Evolutionary conservation across 1,284 basidiomycete genomes (phyloP).

Genomic region (Marasmius fiardii): DNA sequence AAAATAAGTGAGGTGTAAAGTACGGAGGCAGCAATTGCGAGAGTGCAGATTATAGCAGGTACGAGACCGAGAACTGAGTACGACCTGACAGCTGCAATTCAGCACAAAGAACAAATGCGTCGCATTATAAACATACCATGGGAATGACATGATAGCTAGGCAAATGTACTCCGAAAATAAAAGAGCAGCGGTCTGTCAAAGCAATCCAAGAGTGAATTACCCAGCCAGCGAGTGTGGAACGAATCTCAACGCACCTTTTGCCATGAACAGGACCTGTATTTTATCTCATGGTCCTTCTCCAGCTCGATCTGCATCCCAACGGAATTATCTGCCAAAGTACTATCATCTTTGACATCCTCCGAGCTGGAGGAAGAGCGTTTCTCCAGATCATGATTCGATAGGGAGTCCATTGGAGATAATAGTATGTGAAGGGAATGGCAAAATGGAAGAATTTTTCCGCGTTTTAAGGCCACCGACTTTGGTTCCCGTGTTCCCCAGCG

Average conservation of each 20-base stretch:
- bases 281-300: constrained; percentile 34
- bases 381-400: neutral
- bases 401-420: neutral
- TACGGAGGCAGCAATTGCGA: constrained; percentile 29
- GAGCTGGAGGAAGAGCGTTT: neutral
- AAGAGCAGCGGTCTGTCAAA: constrained; percentile 37
- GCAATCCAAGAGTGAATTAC: neutral
- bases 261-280: constrained; percentile 45
- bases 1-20: constrained; percentile 45
- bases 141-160: constrained; percentile 49
- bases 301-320: constrained; percentile 25
- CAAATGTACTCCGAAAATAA: constrained; percentile 50
- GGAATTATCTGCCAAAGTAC: neutral
- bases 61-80: constrained; percentile 57
- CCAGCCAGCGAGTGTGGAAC: neutral
- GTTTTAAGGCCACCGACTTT: neutral
- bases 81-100: constrained; percentile 30
- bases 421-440: neutral
- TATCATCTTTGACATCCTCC: neutral
- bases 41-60: constrained; percentile 42
- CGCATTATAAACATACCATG: constrained; percentile 28
- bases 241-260: constrained; percentile 34
- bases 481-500: neutral
- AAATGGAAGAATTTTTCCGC: neutral
- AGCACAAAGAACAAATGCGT: neutral